phyloP scores from a whole-genome alignment of 805 yeast genomes.

The Zygotorulaspora florentina region DNA sequence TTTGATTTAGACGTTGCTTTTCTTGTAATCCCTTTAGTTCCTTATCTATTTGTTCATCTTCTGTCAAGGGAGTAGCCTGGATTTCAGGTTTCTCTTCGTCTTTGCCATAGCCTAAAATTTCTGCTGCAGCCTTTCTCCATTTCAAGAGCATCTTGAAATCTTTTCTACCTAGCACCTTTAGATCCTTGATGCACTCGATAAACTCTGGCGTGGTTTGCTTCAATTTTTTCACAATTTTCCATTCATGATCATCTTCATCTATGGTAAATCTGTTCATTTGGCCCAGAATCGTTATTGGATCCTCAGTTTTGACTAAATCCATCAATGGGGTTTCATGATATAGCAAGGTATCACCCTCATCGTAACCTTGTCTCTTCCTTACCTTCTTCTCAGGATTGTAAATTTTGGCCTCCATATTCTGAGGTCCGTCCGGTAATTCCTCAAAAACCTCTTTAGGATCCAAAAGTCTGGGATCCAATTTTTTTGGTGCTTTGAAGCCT shows the following conservation, averaged over 20 bases:
- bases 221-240: constrained; percentile 66
- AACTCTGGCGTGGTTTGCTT: constrained; percentile 77
- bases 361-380: constrained; percentile 94
- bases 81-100: constrained; percentile 48
- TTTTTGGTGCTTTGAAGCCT: constrained; percentile 94
- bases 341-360: constrained; percentile 77
- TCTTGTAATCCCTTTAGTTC: constrained; percentile 74
- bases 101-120: constrained; percentile 60
- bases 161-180: constrained; percentile 89
- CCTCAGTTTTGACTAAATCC: constrained; percentile 78
- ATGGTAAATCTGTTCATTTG: constrained; percentile 58
- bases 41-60: constrained; percentile 84
- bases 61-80: constrained; percentile 69
- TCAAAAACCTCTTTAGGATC: constrained; percentile 94
- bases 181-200: constrained; percentile 78
- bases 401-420: constrained; percentile 84
- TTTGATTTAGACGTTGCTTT: constrained; percentile 61
- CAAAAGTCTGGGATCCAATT: constrained; percentile 83
- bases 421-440: constrained; percentile 71
- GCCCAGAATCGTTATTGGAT: constrained; percentile 81
- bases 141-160: constrained; percentile 81
- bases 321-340: constrained; percentile 69
- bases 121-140: constrained; percentile 88
- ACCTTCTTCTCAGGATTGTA: constrained; percentile 90
- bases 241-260: constrained; percentile 59